Evolutionary conservation across 768 basidiomycete genomes (phyloP), one percentile per base, ranked within the genome.

Genomic region (Lactarius tabidus): DNA sequence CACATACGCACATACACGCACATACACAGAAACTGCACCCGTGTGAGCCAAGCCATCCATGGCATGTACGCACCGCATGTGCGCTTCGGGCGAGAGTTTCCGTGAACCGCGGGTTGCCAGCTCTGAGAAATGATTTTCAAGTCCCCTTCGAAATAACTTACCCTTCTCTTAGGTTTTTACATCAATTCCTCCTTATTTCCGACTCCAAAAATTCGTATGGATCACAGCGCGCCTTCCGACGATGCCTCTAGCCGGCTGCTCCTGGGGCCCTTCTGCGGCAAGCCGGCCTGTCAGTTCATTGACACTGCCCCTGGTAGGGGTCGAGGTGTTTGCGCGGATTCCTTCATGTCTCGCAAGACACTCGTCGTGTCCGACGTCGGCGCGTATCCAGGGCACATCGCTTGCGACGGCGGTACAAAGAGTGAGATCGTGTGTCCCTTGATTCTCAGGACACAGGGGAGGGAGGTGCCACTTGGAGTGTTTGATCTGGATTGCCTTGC

Each of bases 381-480:
- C 29, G 75, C 74, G 12, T 94, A 94, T 72, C 92, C 92, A 1
- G 94, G 95, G 0, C 96, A 98, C 73, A 96, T 97, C 67, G 92
- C 93, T 2, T 98, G 96, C 72, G 95, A 98, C 70, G 91, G 87
- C 26, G 86, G 88, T 60, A 96, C 95, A 2, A 88, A 88, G 71
- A 92, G 91, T 70, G 96, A 98, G 74, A 85, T 98, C 57, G 95
- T 97, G 28, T 78, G 90, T 57, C 95, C 95, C 8, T 79, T 98
- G 20, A 72, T 87, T 53, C 69, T 81, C 43, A 68, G 66, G 38
- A 59, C 63, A 28, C 72, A 74, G 58, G 75, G 74, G 43, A 75
- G 70, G n/a, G 71, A 73, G 12, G 64, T 68, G 31, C 9, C 58
- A 10, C 58, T 70, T 54, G 86, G 86, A n/a, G 85, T 89, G 23